phyloP scores from a whole-genome alignment of 2,329 filamentous ascomycete species.

The Botryotinia convoluta region DNA sequence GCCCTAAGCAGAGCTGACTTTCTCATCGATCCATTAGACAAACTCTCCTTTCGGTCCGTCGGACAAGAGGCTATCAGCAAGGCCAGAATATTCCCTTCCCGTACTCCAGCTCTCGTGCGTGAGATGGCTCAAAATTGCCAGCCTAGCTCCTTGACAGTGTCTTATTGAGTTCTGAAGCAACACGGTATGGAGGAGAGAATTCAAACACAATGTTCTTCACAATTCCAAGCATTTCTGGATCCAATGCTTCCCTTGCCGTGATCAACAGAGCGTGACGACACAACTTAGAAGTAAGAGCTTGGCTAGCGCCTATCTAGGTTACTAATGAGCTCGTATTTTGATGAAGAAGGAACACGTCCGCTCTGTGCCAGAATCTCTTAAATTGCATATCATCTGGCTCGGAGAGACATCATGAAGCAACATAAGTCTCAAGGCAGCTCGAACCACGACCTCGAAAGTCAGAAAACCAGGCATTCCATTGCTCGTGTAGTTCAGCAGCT shows the following conservation, averaged over 20 bases:
- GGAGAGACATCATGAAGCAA: background rate
- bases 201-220: too few relatives aligned
- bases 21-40: background rate
- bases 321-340: background rate
- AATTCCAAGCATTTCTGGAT: too few relatives aligned
- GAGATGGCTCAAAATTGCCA: too few relatives aligned
- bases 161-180: too few relatives aligned
- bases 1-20: too few relatives aligned
- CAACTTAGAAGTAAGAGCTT: background rate
- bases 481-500: too few relatives aligned
- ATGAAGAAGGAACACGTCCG: background rate
- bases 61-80: background rate
- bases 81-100: background rate
- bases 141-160: too few relatives aligned
- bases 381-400: background rate
- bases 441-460: too few relatives aligned
- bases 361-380: background rate
- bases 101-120: background rate
- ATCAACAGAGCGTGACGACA: background rate
- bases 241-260: background rate
- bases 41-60: too few relatives aligned
- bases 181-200: too few relatives aligned
- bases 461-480: too few relatives aligned
- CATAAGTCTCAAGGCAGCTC: too few relatives aligned
- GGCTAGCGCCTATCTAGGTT: background rate